phyloP scores from a whole-genome alignment of 768 basidiomycete species.

The Gautieria morchelliformis region DNA sequence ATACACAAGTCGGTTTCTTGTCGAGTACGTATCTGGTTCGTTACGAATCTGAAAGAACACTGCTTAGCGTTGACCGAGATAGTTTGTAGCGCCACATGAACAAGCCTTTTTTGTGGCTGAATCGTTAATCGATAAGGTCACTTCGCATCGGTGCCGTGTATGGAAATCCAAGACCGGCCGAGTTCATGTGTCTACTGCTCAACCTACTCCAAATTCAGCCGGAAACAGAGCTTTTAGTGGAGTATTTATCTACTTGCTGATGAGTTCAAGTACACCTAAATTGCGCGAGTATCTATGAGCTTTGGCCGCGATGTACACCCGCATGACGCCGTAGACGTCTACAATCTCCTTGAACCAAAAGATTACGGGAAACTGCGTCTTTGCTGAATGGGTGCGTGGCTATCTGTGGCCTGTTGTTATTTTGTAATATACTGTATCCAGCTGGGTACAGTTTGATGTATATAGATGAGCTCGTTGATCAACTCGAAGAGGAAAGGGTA shows the following conservation, averaged over 20 bases:
- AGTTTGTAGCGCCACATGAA: neutral
- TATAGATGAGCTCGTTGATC: constrained; percentile 88
- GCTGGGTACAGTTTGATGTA: constrained; percentile 79
- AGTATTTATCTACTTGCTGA: constrained; percentile 89
- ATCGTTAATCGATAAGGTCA: constrained; percentile 86
- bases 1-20: constrained; percentile 55
- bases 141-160: constrained; percentile 91
- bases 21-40: constrained; percentile 97
- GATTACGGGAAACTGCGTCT: constrained; percentile 86
- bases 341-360: constrained; percentile 94
- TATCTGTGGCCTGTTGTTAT: neutral
- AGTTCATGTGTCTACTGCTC: constrained; percentile 84
- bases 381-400: constrained; percentile 60
- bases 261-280: constrained; percentile 77
- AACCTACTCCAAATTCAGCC: constrained; percentile 97
- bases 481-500: constrained; percentile 79
- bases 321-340: constrained; percentile 92
- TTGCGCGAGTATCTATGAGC: constrained; percentile 78
- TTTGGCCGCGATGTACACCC: constrained; percentile 85
- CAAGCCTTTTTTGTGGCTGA: constrained; percentile 48
- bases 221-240: constrained; percentile 92
- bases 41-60: constrained; percentile 97
- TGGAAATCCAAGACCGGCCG: constrained; percentile 89
- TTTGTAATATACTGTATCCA: constrained; percentile 21
- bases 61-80: constrained; percentile 80